These are phyloP conservation scores for Myxozyma kluyveri DNA, from an alignment of 805 yeast species.

Conservation along the genomic window DNA sequence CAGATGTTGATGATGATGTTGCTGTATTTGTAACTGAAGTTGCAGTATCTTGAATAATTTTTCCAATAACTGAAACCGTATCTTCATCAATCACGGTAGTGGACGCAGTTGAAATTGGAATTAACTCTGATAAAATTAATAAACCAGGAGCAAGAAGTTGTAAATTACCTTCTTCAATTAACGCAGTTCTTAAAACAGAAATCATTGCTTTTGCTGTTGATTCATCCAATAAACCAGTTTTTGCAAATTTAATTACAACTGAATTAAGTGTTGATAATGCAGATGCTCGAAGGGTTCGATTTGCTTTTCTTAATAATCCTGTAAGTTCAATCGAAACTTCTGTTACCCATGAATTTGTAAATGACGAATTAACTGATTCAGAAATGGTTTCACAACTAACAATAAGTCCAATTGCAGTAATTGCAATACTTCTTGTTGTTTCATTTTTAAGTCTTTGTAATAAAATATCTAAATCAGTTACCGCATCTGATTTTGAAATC, in stretches of 20 bases:
- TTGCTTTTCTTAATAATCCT: slow-evolving; percentile 29
- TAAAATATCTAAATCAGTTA: slow-evolving; percentile 38
- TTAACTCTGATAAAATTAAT: slow-evolving; percentile 5
- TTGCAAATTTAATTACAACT: slow-evolving; percentile 9
- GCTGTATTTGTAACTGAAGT: no score
- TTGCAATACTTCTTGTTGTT: slow-evolving; percentile 38
- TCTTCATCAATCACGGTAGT: slow-evolving; percentile 1
- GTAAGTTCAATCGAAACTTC: slow-evolving; percentile 26
- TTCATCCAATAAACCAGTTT: neutral
- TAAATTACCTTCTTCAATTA: slow-evolving; percentile 9
- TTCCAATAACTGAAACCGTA: slow-evolving; percentile 3
- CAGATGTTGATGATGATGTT: no score
- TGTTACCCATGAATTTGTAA: slow-evolving; percentile 31
- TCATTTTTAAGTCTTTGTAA: slow-evolving; percentile 40
- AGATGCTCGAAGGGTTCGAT: slow-evolving; percentile 31
- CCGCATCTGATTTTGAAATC: slow-evolving; percentile 34
- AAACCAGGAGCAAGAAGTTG: slow-evolving; percentile 25
- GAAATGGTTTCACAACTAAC: slow-evolving; percentile 30
- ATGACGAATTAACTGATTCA: slow-evolving; percentile 11
- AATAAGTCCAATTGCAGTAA: slow-evolving; percentile 35
- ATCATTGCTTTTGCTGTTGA: slow-evolving; percentile 15
- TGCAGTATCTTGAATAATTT: slow-evolving; percentile 7
- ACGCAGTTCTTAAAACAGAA: slow-evolving; percentile 13
- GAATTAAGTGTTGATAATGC: slow-evolving; percentile 30
- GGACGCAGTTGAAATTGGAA: neutral